Conservation (phyloP, 2,329 filamentous ascomycete genomes). For the Chaetomiaceae sp. region DNA sequence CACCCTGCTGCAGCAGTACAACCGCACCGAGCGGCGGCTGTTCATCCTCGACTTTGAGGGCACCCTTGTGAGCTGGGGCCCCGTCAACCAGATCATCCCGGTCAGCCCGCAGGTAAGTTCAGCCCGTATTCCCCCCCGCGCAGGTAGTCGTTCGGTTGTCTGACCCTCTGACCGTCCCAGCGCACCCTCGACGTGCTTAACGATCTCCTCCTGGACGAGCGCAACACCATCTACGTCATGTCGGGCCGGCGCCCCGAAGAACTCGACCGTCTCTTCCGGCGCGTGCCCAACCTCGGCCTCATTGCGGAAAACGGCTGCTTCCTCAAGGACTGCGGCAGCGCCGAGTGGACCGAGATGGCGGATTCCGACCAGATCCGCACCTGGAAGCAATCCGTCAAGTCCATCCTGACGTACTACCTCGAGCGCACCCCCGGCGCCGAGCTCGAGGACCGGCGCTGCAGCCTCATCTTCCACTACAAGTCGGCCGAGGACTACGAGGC, state of each 20-base stretch:
- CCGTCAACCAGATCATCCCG: conserved; percentile 75
- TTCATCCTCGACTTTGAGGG: conserved; percentile 94
- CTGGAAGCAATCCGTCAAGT: conserved; percentile 80
- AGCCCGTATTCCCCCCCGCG: too few species aligned
- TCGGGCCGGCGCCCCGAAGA: conserved; percentile 82
- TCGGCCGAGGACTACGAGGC: conserved; percentile 69
- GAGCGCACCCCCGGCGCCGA: conserved; percentile 83
- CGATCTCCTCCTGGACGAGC: conserved; percentile 71
- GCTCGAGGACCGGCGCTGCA: conserved; percentile 88
- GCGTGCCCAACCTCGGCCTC: conserved; percentile 75
- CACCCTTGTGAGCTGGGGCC: conserved; percentile 81
- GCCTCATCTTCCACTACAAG: conserved; percentile 84
- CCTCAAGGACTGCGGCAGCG: conserved; percentile 62
- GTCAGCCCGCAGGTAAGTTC: conserved; percentile 62
- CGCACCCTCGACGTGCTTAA: conserved; percentile 77
- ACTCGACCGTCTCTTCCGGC: conserved; percentile 77
- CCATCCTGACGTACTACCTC: conserved; percentile 81
- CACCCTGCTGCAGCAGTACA: conserved; percentile 60
- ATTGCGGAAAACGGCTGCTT: conserved; percentile 96
- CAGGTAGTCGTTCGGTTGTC: conserved; percentile 10
- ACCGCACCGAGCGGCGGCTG: conserved; percentile 59
- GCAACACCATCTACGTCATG: conserved; percentile 90
- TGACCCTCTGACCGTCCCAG: conserved; percentile 31
- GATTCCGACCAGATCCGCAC: conserved; percentile 61
- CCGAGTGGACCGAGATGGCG: conserved; percentile 71